Evolutionary conservation across 75 land plant species (phyloP).

Genomic region (Adiantum capillusveneris): DNA sequence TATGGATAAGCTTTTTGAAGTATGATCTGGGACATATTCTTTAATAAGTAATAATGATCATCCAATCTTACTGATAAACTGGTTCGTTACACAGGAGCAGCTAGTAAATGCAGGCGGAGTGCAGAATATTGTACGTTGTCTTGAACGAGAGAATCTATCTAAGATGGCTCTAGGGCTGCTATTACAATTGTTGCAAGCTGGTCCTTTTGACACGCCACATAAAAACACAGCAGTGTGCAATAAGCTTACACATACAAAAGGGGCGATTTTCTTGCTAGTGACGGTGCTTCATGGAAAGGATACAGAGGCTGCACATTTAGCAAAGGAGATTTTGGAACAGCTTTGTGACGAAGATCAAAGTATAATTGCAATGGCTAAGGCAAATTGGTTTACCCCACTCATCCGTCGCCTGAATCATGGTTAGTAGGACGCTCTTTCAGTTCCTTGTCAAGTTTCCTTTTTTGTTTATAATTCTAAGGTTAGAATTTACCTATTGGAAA

Average conservation of each 20-base stretch:
- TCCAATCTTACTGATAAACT: no score
- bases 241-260: conserved; percentile 27
- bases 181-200: conserved; percentile 33
- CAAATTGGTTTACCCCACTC: conserved; percentile 42
- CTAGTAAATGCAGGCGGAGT: conserved; percentile 35
- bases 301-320: conserved; percentile 34
- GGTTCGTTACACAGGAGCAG: conserved; percentile 12
- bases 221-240: neutral
- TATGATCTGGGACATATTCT: no score
- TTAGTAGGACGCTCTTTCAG: no score
- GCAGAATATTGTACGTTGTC: conserved; percentile 37
- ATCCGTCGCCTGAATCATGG: no score
- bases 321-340: conserved; percentile 22
- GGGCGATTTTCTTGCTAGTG: conserved; percentile 37
- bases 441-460: no score
- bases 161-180: conserved; percentile 37
- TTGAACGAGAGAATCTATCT: conserved; percentile 27
- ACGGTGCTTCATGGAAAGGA: conserved; percentile 20
- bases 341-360: conserved; percentile 40
- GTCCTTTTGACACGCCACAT: conserved; percentile 9
- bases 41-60: no score
- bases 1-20: no score
- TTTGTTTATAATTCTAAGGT: no score
- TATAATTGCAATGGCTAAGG: conserved; percentile 33
- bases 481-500: no score